phyloP scores from a whole-genome alignment of 345 rosid genomes.

The Eutrema yunnanense region DNA sequence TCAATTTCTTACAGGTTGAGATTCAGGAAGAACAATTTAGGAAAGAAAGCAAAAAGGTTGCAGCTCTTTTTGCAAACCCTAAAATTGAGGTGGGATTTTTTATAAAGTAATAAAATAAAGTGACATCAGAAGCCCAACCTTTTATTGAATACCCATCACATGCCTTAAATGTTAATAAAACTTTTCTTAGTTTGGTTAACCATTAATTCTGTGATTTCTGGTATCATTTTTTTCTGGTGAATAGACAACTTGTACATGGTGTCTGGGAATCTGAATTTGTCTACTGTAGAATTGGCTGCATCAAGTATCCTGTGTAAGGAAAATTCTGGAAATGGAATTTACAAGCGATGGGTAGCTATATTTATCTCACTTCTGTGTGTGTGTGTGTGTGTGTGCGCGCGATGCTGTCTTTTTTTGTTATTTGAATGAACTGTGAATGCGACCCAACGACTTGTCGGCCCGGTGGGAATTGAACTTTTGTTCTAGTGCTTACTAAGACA shows the following conservation, averaged over 20 bases:
- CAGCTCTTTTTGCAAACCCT: conserved; percentile 90
- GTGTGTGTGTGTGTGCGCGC: neutral
- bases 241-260: conserved; percentile 2
- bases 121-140: conserved; percentile 12
- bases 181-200: neutral
- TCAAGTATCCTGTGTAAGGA: neutral
- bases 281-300: neutral
- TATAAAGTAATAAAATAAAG: neutral
- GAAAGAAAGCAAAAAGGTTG: conserved; percentile 64
- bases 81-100: conserved; percentile 70
- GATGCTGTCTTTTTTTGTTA: conserved; percentile 11
- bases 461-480: conserved; percentile 3
- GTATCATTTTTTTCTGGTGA: conserved; percentile 4
- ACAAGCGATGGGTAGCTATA: neutral
- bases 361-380: conserved; percentile 1
- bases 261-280: conserved; percentile 1
- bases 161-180: neutral
- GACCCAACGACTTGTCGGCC: neutral
- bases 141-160: neutral
- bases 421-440: conserved; percentile 12
- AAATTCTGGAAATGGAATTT: neutral
- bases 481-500: neutral
- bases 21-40: conserved; percentile 67
- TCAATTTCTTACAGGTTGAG: conserved; percentile 39
- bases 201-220: neutral